Evolutionary conservation across 73 alveolate genomes (phyloP).

Genomic region (Stentor roeselii): DNA sequence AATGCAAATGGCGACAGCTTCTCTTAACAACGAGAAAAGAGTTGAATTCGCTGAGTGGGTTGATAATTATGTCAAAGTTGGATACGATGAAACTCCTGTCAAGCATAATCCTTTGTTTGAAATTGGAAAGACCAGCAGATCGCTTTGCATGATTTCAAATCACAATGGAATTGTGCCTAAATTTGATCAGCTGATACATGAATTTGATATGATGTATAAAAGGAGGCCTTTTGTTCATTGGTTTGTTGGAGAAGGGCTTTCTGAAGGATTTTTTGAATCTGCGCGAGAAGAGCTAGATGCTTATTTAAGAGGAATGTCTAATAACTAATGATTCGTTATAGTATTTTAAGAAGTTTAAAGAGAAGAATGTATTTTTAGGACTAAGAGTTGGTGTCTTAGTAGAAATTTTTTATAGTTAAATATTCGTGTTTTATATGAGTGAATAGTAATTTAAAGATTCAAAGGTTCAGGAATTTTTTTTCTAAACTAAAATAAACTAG

Average conservation of each 20-base stretch:
- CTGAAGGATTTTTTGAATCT: neutral
- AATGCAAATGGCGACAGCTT: slow-evolving; percentile 58
- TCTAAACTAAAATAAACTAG: too few species aligned
- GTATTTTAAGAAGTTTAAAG: too few species aligned
- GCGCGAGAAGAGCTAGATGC: slow-evolving; percentile 4
- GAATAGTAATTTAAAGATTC: too few species aligned
- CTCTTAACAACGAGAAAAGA: slow-evolving; percentile 88
- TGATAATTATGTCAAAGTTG: slow-evolving; percentile 97
- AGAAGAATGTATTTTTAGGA: too few species aligned
- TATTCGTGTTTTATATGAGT: too few species aligned
- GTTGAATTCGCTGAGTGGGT: slow-evolving; percentile 98
- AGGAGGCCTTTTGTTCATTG: slow-evolving; percentile 70
- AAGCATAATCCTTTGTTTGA: slow-evolving; percentile 97
- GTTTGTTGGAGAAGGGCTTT: slow-evolving; percentile 55
- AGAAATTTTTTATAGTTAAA: too few species aligned
- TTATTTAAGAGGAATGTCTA: too few species aligned
- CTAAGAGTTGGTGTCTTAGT: too few species aligned
- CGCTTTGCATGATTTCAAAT: slow-evolving; percentile 68
- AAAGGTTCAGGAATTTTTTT: too few species aligned
- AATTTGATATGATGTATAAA: slow-evolving; percentile 71
- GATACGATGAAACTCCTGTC: slow-evolving; percentile 96
- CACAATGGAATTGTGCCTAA: slow-evolving; percentile 65
- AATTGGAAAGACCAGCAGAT: slow-evolving; percentile 91
- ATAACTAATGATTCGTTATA: too few species aligned
- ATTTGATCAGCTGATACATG: slow-evolving; percentile 58